These are phyloP conservation scores for Pugionium dolabratum DNA, from an alignment of 345 rosid genomes.

Conservation along the genomic window DNA sequence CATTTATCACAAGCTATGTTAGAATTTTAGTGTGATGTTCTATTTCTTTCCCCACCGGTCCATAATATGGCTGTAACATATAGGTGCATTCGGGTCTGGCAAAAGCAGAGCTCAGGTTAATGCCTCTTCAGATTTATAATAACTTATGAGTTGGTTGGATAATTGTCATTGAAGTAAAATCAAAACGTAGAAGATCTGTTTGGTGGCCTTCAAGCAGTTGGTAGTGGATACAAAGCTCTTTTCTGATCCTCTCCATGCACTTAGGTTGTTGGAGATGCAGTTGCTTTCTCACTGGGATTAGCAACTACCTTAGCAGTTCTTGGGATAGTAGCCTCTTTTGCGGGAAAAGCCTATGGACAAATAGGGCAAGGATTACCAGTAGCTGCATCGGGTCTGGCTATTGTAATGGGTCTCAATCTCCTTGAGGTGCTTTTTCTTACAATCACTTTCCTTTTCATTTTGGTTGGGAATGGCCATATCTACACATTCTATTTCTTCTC, in stretches of 20 bases:
- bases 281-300: slow-evolving; percentile 85
- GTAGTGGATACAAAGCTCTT: too few relatives aligned
- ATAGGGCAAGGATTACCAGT: slow-evolving; percentile 91
- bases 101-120: slow-evolving; percentile 79
- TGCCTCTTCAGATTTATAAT: not conserved
- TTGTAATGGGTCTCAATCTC: slow-evolving; percentile 92
- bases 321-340: slow-evolving; percentile 90
- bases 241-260: not conserved
- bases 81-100: slow-evolving; percentile 97
- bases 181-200: too few relatives aligned
- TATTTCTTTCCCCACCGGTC: not conserved
- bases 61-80: slow-evolving; percentile 33
- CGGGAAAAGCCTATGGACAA: slow-evolving; percentile 97
- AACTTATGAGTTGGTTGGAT: slow-evolving; percentile 6
- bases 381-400: slow-evolving; percentile 89
- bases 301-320: slow-evolving; percentile 94
- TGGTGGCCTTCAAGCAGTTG: too few relatives aligned
- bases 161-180: too few relatives aligned
- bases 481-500: slow-evolving; percentile 18
- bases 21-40: not conserved
- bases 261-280: slow-evolving; percentile 67
- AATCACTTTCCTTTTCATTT: not conserved
- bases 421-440: slow-evolving; percentile 68
- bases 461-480: slow-evolving; percentile 1
- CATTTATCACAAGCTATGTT: slow-evolving; percentile 7